Conservation (phyloP, 176 grass and related monocot species). For the Rhipidocladum racemiflorum region DNA sequence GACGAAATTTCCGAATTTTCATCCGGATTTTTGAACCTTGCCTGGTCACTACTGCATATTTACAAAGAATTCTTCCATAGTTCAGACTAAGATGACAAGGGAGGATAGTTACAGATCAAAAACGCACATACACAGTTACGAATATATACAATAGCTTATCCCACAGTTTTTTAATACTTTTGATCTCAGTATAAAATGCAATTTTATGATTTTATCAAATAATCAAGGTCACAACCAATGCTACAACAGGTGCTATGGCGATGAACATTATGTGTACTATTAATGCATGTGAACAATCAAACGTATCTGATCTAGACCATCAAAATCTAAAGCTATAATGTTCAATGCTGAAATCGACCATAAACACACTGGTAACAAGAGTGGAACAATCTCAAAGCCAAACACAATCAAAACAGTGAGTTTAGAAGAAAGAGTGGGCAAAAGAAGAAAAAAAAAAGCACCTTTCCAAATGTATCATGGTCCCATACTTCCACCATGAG, state of each 20-base stretch:
- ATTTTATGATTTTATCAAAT: not conserved
- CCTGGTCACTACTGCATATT: not conserved
- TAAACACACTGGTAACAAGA: not conserved
- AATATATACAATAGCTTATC: not conserved
- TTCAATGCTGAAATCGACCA: not conserved
- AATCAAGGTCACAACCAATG: not conserved
- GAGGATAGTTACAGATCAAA: not conserved
- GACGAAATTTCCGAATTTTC: too few relatives aligned
- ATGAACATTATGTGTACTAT: not conserved
- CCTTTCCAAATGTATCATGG: slow-evolving; percentile 98
- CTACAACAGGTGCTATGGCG: not conserved
- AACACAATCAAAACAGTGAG: not conserved
- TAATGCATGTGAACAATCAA: not conserved
- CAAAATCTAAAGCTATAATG: not conserved
- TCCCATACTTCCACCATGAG: slow-evolving; percentile 97
- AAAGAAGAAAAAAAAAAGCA: not conserved
- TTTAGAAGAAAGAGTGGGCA: not conserved
- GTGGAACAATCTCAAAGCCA: slow-evolving; percentile 19
- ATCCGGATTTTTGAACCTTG: too few relatives aligned
- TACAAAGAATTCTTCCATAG: not conserved
- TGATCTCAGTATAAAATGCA: not conserved
- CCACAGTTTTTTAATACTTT: not conserved
- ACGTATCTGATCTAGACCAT: not conserved
- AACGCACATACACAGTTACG: not conserved
- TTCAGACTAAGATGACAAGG: not conserved